Base-by-base conservation (phyloP, 495 filamentous ascomycete genomes). In the Aspergillus conjunctus region DNA sequence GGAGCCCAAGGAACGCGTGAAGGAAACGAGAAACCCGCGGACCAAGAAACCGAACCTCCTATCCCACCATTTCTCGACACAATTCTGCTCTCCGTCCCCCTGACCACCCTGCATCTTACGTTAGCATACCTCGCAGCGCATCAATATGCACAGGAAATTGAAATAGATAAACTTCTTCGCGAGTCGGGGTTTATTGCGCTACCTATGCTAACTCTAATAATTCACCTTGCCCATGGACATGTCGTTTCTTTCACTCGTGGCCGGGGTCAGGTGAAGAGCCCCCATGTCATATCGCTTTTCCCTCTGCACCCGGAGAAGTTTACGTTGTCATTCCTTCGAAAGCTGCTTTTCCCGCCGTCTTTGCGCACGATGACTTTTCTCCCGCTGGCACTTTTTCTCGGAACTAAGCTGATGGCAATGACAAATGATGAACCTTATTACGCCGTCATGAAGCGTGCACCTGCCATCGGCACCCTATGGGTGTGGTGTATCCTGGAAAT, bases 401-500 rank as follows among this genome's bases (percentile, higher is more conserved):
- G 94, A 7, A 88, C 82, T 71, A 91, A 91, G 72, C 78, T 97
- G 39, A 87, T 98, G 39, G 76, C 88, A 57, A 86, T 91, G 18
- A 91, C 89, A 5, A 98, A 97, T 68, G 80, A 74, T 31, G 81
- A 86, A 54, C 85, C 87, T 0, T 97, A 97, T 66, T 87, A 91
- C 68, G 90, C 87, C 11, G 87, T 96, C 3, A 93, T 98, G 94
- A 95, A 96, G 77, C 86, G 84, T 56, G 90, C 92, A 0, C 94
- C 94, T 20, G 85, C 91, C 20, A 70, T 96, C n/a, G 95, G 92
- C 1, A 92, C 90, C 15, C 71, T 97, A 18, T 97, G 93, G 93
- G 85, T 98, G 14, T 98, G 93, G 94, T 87, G 88, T 17, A 86
- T 97, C 34, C 77, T 97, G 50, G 94, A 98, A 74, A 83, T 97